These are phyloP conservation scores for Aspergillus cejpii DNA, from an alignment of 2,329 filamentous ascomycete genomes.

Conservation along the genomic window DNA sequence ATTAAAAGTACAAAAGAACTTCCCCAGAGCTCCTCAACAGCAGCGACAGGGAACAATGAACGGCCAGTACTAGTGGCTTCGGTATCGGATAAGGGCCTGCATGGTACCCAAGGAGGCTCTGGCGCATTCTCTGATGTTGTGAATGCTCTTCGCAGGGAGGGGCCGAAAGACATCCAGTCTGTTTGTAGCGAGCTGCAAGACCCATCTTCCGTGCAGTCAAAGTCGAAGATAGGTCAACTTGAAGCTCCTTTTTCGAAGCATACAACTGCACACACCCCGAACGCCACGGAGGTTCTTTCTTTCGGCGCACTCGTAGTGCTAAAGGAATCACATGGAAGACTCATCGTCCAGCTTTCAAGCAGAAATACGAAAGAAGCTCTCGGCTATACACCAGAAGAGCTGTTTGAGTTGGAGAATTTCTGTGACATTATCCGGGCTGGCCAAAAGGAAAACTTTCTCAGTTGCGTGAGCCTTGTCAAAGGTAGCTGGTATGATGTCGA, in stretches of 20 bases:
- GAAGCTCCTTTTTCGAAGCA: neutral
- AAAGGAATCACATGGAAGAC: conserved; percentile 55
- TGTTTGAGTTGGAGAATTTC: conserved; percentile 70
- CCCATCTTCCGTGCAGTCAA: neutral
- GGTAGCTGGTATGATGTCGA: conserved; percentile 72
- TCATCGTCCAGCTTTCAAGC: conserved; percentile 67
- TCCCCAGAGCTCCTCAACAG: neutral
- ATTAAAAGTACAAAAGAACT: neutral
- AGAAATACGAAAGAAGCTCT: conserved; percentile 72
- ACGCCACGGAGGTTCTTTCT: neutral
- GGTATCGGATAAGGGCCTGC: too few relatives aligned
- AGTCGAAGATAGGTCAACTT: neutral
- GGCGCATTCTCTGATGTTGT: neutral
- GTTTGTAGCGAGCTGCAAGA: neutral
- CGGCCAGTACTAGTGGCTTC: neutral
- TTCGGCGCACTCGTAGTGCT: conserved; percentile 53
- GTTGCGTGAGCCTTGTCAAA: conserved; percentile 80
- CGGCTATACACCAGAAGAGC: conserved; percentile 66
- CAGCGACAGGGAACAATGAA: neutral
- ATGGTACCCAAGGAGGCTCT: neutral
- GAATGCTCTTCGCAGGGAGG: neutral
- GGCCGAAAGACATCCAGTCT: neutral
- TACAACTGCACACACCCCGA: too few relatives aligned
- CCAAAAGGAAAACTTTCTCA: conserved; percentile 74
- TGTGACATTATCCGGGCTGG: conserved; percentile 79